A percentile compares a stretch with the other conserved stretches of the same genome.
Conservation (phyloP, 306 rosid species). For the Begonia masoniana region DNA sequence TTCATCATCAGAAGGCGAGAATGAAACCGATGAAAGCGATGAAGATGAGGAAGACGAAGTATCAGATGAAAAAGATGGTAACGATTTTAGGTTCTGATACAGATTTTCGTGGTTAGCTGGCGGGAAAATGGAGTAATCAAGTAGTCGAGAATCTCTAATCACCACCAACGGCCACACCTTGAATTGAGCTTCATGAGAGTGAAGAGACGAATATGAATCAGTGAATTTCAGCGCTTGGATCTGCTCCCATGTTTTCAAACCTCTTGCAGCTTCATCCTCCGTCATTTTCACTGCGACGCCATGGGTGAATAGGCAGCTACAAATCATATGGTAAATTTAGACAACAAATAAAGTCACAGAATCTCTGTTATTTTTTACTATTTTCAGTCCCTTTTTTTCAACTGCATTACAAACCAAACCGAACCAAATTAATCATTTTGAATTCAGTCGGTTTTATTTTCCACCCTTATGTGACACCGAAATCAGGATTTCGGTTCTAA, state of each 20-base stretch:
- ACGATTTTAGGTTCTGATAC: constrained; percentile 5
- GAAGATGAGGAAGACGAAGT: constrained; percentile 11
- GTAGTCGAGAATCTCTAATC: constrained; percentile 18
- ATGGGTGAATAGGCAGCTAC: neutral
- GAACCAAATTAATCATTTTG: no score
- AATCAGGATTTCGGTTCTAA: no score
- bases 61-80: neutral
- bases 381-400: no score
- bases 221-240: neutral
- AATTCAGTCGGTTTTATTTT: no score
- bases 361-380: no score
- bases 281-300: neutral
- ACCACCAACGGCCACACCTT: constrained; percentile 24
- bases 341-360: no score
- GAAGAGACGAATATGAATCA: neutral
- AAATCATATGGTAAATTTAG: neutral
- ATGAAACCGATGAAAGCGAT: constrained; percentile 9
- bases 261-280: constrained; percentile 2
- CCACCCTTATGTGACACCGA: no score
- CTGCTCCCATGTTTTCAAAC: neutral
- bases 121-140: constrained; percentile 24
- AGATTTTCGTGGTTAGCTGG: constrained; percentile 40
- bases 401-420: no score
- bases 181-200: constrained; percentile 1
- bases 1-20: no score